Percentiles rank a stretch among this genome's conserved stretches.
phyloP scores from a whole-genome alignment of 352 stramenopile genomes.

The Phytophthora uliginosa region DNA sequence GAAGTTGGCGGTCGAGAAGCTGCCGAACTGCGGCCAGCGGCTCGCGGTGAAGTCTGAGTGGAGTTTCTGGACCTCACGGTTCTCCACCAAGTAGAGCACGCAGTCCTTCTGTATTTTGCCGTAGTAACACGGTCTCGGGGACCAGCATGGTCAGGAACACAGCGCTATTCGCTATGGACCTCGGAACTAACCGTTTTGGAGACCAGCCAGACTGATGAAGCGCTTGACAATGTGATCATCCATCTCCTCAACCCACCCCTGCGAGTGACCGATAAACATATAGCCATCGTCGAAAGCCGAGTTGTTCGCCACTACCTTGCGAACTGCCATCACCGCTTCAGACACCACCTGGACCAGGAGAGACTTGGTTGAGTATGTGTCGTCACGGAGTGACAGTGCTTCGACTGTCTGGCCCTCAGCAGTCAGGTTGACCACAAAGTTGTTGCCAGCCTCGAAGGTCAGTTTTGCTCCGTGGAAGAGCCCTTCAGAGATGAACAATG shows the following conservation, averaged over 20 bases:
- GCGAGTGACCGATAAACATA: slow-evolving; percentile 54
- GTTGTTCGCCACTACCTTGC: slow-evolving; percentile 32
- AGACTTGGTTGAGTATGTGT: slow-evolving; percentile 25
- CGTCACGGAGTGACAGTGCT: slow-evolving; percentile 39
- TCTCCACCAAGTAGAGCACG: slow-evolving; percentile 30
- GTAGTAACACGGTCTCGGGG: slow-evolving; percentile 27
- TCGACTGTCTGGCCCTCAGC: slow-evolving; percentile 35
- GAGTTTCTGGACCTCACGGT: slow-evolving; percentile 29
- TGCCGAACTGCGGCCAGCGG: slow-evolving; percentile 37
- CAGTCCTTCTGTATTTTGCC: slow-evolving; percentile 50
- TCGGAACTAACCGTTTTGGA: slow-evolving; percentile 55
- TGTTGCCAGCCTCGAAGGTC: too few species aligned
- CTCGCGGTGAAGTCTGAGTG: slow-evolving; percentile 40
- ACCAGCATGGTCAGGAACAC: slow-evolving; percentile 23
- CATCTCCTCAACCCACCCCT: slow-evolving; percentile 55
- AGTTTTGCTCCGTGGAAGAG: too few species aligned
- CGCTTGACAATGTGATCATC: slow-evolving; percentile 52
- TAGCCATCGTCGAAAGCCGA: slow-evolving; percentile 46
- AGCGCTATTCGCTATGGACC: slow-evolving; percentile 12
- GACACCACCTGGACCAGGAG: slow-evolving; percentile 37
- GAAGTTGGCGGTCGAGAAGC: slow-evolving; percentile 37
- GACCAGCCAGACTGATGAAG: slow-evolving; percentile 51
- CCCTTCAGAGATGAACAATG: too few species aligned
- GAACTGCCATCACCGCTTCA: slow-evolving; percentile 43
- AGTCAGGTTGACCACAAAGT: slow-evolving; percentile 37